These are phyloP conservation scores for Cyberlindnera maclurae DNA, from an alignment of 805 yeast genomes.

Conservation along the genomic window DNA sequence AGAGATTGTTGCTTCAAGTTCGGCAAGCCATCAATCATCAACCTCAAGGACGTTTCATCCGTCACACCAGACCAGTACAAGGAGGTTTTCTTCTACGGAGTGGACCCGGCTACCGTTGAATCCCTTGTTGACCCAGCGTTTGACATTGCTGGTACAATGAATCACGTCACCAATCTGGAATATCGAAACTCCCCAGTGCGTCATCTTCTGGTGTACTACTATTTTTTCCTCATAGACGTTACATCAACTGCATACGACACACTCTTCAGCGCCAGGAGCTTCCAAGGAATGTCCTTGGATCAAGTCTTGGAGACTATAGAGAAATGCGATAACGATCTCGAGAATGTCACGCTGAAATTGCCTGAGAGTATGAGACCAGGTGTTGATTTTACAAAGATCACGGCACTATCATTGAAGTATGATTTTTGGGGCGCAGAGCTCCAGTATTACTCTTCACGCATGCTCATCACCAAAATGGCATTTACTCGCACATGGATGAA, in stretches of 20 bases:
- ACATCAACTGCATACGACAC: constrained; percentile 13
- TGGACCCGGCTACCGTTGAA: neutral
- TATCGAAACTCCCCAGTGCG: constrained; percentile 4
- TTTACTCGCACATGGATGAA: constrained; percentile 20
- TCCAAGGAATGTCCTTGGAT: constrained; percentile 10
- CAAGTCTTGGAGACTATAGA: constrained; percentile 15
- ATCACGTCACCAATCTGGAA: neutral
- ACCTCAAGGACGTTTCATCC: constrained; percentile 29
- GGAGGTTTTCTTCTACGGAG: constrained; percentile 7
- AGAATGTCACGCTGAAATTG: constrained; percentile 1
- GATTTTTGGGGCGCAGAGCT: constrained; percentile 14
- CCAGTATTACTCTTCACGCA: constrained; percentile 12
- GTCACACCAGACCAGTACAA: constrained; percentile 8
- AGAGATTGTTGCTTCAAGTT: constrained; percentile 36
- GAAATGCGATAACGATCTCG: constrained; percentile 12
- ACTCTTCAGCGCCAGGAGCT: constrained; percentile 17
- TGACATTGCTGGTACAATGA: constrained; percentile 1
- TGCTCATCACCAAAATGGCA: constrained; percentile 23
- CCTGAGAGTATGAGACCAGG: constrained; percentile 9
- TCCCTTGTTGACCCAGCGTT: constrained; percentile 4
- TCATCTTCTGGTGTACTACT: constrained; percentile 8
- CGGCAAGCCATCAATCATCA: constrained; percentile 44
- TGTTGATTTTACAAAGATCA: neutral
- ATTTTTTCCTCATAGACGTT: constrained; percentile 7
- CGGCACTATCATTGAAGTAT: constrained; percentile 2